A percentile compares a stretch with the other conserved stretches of the same genome.
Conservation (phyloP, 129 eudicot species). For the Silybum marianum region DNA sequence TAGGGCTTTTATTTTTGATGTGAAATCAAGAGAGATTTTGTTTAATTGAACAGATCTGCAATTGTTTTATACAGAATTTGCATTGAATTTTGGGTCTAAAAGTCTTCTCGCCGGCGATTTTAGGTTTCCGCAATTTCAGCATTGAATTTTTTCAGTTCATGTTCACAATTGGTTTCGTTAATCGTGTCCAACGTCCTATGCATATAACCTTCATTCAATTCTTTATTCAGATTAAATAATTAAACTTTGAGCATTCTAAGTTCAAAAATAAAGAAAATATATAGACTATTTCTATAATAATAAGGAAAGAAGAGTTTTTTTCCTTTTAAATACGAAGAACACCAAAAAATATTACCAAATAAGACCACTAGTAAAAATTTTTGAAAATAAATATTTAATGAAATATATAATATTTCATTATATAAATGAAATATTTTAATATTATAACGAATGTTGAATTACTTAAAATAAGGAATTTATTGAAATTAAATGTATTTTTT, state of each 20-base stretch:
- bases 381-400: too few relatives aligned
- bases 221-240: not conserved
- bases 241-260: not conserved
- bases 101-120: not conserved
- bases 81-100: not conserved
- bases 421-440: too few relatives aligned
- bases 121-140: not conserved
- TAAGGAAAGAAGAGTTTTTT: too few relatives aligned
- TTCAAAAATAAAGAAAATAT: too few relatives aligned
- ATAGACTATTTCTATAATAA: too few relatives aligned
- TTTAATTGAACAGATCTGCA: not conserved
- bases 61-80: not conserved
- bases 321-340: too few relatives aligned
- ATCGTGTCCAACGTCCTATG: not conserved
- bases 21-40: constrained; percentile 22
- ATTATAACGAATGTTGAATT: too few relatives aligned
- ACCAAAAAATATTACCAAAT: too few relatives aligned
- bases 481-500: too few relatives aligned
- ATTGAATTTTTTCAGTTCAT: not conserved
- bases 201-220: not conserved
- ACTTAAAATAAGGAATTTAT: too few relatives aligned
- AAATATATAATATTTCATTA: too few relatives aligned
- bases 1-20: not conserved
- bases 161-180: not conserved
- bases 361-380: too few relatives aligned